Evolutionary conservation across 345 rosid species (phyloP).

Genomic region (Populus ilicifolia): DNA sequence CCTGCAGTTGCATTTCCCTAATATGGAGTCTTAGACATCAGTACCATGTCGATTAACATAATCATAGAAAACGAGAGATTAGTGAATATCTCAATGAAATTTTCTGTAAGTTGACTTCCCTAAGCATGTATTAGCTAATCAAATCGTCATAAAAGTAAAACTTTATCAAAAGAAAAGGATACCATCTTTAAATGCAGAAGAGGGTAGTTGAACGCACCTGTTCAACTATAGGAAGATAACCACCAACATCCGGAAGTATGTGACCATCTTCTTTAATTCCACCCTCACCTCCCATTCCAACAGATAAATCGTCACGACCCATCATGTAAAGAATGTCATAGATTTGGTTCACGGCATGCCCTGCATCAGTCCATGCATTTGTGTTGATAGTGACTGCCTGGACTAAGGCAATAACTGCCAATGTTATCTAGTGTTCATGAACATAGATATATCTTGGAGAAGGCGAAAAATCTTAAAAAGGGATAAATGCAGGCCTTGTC

Average conservation of each 20-base stretch:
- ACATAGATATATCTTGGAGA: too few relatives aligned
- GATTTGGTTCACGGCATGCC: conserved; percentile 79
- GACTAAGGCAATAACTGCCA: neutral
- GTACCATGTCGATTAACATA: neutral
- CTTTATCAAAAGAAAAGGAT: neutral
- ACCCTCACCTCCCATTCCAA: conserved; percentile 94
- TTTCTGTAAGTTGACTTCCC: neutral
- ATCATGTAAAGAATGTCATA: conserved; percentile 95
- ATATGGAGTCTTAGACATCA: conserved; percentile 1
- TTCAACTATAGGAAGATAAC: conserved; percentile 85
- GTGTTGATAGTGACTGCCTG: conserved; percentile 72
- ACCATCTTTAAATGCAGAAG: too few relatives aligned
- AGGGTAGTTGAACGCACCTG: conserved; percentile 44
- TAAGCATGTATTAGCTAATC: too few relatives aligned
- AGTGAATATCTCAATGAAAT: too few relatives aligned
- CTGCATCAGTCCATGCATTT: conserved; percentile 85
- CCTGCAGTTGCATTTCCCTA: conserved; percentile 75
- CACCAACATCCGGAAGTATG: conserved; percentile 71
- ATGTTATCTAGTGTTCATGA: too few relatives aligned
- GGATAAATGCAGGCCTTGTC: neutral
- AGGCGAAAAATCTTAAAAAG: too few relatives aligned
- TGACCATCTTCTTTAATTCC: conserved; percentile 66
- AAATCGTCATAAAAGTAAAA: neutral
- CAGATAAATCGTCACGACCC: conserved; percentile 71
- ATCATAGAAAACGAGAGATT: neutral